phyloP scores from a whole-genome alignment of 2,329 filamentous ascomycete species.

The Penicillium thymicola region DNA sequence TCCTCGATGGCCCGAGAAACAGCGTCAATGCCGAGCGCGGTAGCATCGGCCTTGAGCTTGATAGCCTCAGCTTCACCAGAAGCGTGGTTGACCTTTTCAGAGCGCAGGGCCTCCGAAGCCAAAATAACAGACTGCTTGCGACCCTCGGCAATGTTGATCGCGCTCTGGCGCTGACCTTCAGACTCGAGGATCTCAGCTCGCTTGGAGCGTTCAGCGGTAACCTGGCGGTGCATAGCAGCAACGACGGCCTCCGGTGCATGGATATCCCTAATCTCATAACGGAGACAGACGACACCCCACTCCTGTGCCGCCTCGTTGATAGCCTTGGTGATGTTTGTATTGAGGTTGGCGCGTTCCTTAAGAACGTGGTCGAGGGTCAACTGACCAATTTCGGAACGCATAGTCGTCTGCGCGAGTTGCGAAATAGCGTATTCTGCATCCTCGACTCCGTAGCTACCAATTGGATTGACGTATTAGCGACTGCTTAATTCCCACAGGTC shows the following conservation, averaged over 20 bases:
- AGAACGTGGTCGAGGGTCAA: conserved; percentile 94
- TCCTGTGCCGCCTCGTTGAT: conserved; percentile 97
- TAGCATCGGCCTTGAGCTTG: conserved; percentile 76
- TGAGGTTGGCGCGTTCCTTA: conserved; percentile 92
- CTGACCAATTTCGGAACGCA: conserved; percentile 98
- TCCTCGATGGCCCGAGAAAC: conserved; percentile 72
- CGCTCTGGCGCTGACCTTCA: conserved; percentile 92
- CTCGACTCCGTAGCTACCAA: conserved; percentile 84
- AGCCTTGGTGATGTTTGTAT: conserved; percentile 96
- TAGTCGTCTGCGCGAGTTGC: conserved; percentile 95
- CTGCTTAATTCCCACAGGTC: background rate
- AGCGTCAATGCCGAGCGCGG: conserved; percentile 81
- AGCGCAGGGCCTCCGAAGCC: conserved; percentile 83
- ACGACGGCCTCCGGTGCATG: conserved; percentile 92
- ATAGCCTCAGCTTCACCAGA: conserved; percentile 94
- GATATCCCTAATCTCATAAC: conserved; percentile 98
- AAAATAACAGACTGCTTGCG: conserved; percentile 96
- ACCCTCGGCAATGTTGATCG: conserved; percentile 98
- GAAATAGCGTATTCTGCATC: conserved; percentile 98
- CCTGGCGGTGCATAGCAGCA: conserved; percentile 96
- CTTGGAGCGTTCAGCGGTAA: conserved; percentile 95
- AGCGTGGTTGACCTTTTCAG: conserved; percentile 91
- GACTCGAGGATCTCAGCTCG: conserved; percentile 96
- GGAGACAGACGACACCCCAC: conserved; percentile 93
- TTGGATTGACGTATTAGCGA: background rate